Evolutionary conservation across 768 basidiomycete species (phyloP), one percentile per base, ranked within the genome.

Genomic region (Leccinum incarnatum): DNA sequence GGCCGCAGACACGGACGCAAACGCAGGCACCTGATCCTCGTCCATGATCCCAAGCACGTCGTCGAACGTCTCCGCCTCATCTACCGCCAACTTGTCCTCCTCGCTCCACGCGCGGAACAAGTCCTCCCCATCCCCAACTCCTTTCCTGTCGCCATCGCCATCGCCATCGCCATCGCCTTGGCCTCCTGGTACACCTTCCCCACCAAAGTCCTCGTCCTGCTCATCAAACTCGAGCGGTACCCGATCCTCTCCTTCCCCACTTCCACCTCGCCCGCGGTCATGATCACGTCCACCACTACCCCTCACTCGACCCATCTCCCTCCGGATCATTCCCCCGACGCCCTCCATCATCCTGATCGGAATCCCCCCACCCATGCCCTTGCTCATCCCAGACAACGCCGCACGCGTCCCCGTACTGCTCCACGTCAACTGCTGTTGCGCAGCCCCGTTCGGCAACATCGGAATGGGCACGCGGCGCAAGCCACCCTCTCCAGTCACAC

Each of bases 371-470:
- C 61, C 52, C 61, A 66, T 45, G 42, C 42, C 42, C n/a, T 10
- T 59, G 7, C 40, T 37, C 61, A 69, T 59, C 17, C 64, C 60
- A 29, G 66, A 66, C 7, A 66, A 23, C n/a, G 61, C 60, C 3
- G 48, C 50, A 7, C 66, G 63, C 27, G 63, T 60, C 29, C 63
- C 52, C 9, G 66, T 51, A 2, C 59, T 36, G 3, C 65, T 37
- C 65, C 65, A 67, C 10, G 56, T 19, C 23, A 51, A 50, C 25
- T 56, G 53, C 48, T 69, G 67, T 25, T 60, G 67, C 5, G 72
- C 66, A 1, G 69, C 68, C 17, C 91, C 91, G 62, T 95, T 95
- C 0, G 92, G 93, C 37, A 88, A 79, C 84, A 91, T 91, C 0
- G 93, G 93, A 2, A 94, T 79, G 51, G 34, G 56, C 27, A 36